Conservation (phyloP, 345 rosid species). For the Ceriops tagal region DNA sequence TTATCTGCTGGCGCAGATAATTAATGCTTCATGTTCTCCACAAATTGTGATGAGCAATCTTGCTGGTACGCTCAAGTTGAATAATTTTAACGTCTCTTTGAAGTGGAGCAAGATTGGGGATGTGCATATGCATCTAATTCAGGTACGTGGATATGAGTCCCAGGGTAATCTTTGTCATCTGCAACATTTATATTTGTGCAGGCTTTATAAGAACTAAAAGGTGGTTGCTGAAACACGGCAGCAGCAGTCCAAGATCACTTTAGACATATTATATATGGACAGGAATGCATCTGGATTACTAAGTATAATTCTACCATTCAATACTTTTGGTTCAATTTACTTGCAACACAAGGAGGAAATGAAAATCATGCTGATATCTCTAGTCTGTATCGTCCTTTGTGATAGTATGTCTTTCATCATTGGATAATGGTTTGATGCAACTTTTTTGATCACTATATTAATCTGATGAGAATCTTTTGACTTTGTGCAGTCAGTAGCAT, state of each 20-base stretch:
- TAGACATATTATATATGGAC: no score
- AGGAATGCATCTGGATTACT: no score
- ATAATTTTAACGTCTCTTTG: constrained; percentile 38
- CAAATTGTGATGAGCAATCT: constrained; percentile 43
- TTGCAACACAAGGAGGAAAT: neutral
- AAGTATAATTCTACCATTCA: no score
- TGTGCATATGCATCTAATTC: constrained; percentile 40
- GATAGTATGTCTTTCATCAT: neutral
- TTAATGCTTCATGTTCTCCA: constrained; percentile 45
- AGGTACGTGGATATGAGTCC: constrained; percentile 32
- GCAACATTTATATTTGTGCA: neutral
- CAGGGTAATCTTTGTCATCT: neutral
- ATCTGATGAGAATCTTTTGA: neutral
- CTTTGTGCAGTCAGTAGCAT: constrained; percentile 39
- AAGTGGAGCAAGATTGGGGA: constrained; percentile 60
- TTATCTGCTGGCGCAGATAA: constrained; percentile 35
- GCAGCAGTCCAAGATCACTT: no score
- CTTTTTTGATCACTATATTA: neutral
- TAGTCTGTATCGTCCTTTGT: neutral
- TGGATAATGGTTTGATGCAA: neutral
- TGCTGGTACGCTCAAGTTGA: constrained; percentile 46
- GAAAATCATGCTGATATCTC: neutral
- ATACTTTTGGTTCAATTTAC: no score
- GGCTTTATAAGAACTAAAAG: no score
- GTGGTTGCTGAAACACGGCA: no score